A percentile compares a stretch with the other conserved stretches of the same genome.
Evolutionary conservation across 129 eudicot genomes (phyloP).

Genomic region (Flaveria bidentis): DNA sequence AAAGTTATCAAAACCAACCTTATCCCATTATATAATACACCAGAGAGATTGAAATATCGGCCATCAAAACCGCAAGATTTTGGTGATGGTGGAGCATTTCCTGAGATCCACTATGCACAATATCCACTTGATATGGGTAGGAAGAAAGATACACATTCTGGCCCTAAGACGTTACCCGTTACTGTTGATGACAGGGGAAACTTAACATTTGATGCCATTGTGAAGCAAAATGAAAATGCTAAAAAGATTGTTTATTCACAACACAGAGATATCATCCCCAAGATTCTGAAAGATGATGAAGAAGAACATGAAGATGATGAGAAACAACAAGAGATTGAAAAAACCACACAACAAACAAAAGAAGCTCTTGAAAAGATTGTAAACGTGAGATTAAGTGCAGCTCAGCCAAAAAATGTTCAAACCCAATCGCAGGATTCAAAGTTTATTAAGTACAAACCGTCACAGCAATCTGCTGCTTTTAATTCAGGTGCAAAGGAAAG

Average conservation of each 20-base stretch:
- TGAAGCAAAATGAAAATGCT: slow-evolving; percentile 76
- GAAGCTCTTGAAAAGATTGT: slow-evolving; percentile 87
- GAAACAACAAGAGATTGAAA: slow-evolving; percentile 73
- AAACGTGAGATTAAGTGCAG: slow-evolving; percentile 81
- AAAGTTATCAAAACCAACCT: slow-evolving; percentile 38
- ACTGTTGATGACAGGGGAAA: slow-evolving; percentile 70
- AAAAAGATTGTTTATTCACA: slow-evolving; percentile 65
- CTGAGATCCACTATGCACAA: slow-evolving; percentile 85
- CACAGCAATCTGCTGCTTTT: slow-evolving; percentile 80
- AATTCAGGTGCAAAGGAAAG: slow-evolving; percentile 93
- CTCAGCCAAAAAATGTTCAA: slow-evolving; percentile 87
- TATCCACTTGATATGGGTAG: slow-evolving; percentile 94
- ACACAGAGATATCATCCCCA: slow-evolving; percentile 72
- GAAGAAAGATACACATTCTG: slow-evolving; percentile 51
- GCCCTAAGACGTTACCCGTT: slow-evolving; percentile 75
- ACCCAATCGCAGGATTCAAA: slow-evolving; percentile 64
- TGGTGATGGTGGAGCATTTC: slow-evolving; percentile 98
- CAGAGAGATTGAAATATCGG: slow-evolving; percentile 52
- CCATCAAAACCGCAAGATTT: slow-evolving; percentile 81
- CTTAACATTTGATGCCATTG: slow-evolving; percentile 77
- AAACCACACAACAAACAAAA: slow-evolving; percentile 65
- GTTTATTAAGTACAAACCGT: slow-evolving; percentile 80
- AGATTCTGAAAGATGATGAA: slow-evolving; percentile 53
- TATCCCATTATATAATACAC: slow-evolving; percentile 58
- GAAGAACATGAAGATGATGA: slow-evolving; percentile 63